These are phyloP conservation scores for Nelumbo lutea DNA, from an alignment of 164 flowering plant genomes.

Conservation along the genomic window DNA sequence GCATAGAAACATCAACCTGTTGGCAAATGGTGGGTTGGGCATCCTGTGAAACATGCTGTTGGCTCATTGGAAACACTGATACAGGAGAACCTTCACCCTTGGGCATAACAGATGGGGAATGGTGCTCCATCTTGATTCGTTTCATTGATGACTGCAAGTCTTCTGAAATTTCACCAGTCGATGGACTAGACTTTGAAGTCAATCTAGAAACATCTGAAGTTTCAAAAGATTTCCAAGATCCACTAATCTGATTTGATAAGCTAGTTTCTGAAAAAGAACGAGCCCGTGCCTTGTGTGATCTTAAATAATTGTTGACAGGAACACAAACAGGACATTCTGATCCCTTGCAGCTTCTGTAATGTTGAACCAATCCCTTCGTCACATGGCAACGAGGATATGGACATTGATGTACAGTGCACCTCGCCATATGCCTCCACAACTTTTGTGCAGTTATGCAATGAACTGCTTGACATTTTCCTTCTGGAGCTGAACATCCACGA, in stretches of 20 bases:
- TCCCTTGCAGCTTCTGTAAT: slow-evolving; percentile 45
- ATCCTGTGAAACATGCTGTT: slow-evolving; percentile 29
- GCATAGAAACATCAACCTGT: slow-evolving; percentile 22
- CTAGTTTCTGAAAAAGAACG: slow-evolving; percentile 27
- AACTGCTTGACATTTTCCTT: slow-evolving; percentile 62
- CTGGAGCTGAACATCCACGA: slow-evolving; percentile 61
- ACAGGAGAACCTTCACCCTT: slow-evolving; percentile 35
- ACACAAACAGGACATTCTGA: slow-evolving; percentile 72
- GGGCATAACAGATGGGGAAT: slow-evolving; percentile 33
- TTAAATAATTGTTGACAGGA: slow-evolving; percentile 43
- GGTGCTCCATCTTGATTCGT: slow-evolving; percentile 69
- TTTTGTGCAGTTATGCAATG: slow-evolving; percentile 50
- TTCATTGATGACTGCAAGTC: slow-evolving; percentile 55
- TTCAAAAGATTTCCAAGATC: slow-evolving; percentile 39
- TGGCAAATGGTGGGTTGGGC: slow-evolving; percentile 29
- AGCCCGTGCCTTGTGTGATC: slow-evolving; percentile 23
- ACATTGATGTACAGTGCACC: slow-evolving; percentile 45
- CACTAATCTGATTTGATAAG: slow-evolving; percentile 28
- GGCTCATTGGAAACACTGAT: slow-evolving; percentile 26
- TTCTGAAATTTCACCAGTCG: slow-evolving; percentile 41
- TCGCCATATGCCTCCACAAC: slow-evolving; percentile 54
- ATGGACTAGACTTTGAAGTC: slow-evolving; percentile 26
- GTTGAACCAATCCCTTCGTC: slow-evolving; percentile 44
- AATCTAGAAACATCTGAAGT: slow-evolving; percentile 29
- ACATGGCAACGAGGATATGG: slow-evolving; percentile 53